A percentile compares a stretch with the other conserved stretches of the same genome.
Evolutionary conservation across 2,329 filamentous ascomycete genomes (phyloP).

Genomic region (Magnaporthiopsis incrustans): DNA sequence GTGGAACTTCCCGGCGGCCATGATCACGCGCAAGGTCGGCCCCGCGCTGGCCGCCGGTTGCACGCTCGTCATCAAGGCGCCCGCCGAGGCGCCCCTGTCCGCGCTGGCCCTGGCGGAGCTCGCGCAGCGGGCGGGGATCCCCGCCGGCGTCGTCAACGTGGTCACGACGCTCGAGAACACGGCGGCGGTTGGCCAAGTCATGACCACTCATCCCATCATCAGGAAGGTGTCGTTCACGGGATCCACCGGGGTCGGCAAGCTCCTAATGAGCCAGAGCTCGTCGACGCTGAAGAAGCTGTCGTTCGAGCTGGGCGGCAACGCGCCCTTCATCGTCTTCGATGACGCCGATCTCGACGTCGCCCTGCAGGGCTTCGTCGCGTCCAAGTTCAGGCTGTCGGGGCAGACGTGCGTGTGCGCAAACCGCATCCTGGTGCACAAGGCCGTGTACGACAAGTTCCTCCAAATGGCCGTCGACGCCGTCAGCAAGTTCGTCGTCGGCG

Average conservation of each 20-base stretch:
- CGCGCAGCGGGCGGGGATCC: conserved; percentile 57
- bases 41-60: conserved; percentile 60
- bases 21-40: conserved; percentile 36
- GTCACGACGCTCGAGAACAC: conserved; percentile 11
- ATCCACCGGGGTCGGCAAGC: conserved; percentile 49
- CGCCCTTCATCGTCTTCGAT: conserved; percentile 52
- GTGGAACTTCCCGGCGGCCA: conserved; percentile 52
- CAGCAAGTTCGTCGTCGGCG: conserved; percentile 9
- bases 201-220: conserved; percentile 9
- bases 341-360: conserved; percentile 55
- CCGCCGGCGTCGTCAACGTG: conserved; percentile 48
- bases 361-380: conserved; percentile 40
- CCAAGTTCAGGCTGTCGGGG: conserved; percentile 27
- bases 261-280: conserved; percentile 48
- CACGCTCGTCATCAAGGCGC: conserved; percentile 64
- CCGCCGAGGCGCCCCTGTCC: conserved; percentile 61
- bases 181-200: conserved; percentile 6
- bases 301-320: conserved; percentile 61
- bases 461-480: conserved; percentile 14
- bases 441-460: conserved; percentile 14
- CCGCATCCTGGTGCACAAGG: conserved; percentile 16
- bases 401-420: conserved; percentile 54
- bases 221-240: conserved; percentile 60
- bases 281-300: conserved; percentile 55
- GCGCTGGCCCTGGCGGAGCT: conserved; percentile 58